Base-by-base conservation (phyloP, 2,329 filamentous ascomycete species). In the Pseudophaeomoniella oleicola region DNA sequence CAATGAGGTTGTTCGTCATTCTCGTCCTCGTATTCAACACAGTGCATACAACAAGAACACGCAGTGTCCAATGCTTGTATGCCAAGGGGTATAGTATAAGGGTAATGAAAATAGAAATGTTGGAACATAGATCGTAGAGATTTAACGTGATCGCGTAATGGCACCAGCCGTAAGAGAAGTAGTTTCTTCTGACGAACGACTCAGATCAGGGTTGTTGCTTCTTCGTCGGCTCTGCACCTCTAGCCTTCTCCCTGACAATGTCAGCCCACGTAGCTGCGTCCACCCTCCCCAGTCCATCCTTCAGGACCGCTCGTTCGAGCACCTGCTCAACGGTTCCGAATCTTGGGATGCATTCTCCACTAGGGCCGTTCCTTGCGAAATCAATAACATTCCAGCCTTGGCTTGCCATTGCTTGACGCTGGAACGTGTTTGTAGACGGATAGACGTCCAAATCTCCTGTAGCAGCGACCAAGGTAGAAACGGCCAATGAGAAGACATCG, bases 391-490 rank as follows among this genome's bases (percentile, higher is more conserved):
- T 52, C 43, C 63, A 59, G 1, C 62, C 62, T 22, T 63, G 57
- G 10, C 56, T 52, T 1, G 62, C 58, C 56, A 64, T 62, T 13
- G 54, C 56, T 2, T 63, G 50, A 10, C 59, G 51, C 42, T 60
- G 55, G 46, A 61, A 57, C 19, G 50, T 53, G 38, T 47, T 58
- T 4, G 58, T 56, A 0, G 58, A 50, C 9, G 22, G 22, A 38
- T 64, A 65, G 1, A 66, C 45, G 6, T 60, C 46, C n/a, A 63
- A 37, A 42, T 65, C 57, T 2, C 62, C 62, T 4, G 60, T 66
- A 2, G 58, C 62, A 10, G 58, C 59, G 2, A 60, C 59, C 13
- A 65, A 50, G 4, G 65, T 46, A 4, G 60, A 65, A 10, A 63
- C 55, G 4, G 60, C 62, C 2, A 65, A 51, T 0, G 62, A 63